These are phyloP conservation scores for Bertia moriformis DNA, from an alignment of 2,329 filamentous ascomycete genomes.

Conservation along the genomic window DNA sequence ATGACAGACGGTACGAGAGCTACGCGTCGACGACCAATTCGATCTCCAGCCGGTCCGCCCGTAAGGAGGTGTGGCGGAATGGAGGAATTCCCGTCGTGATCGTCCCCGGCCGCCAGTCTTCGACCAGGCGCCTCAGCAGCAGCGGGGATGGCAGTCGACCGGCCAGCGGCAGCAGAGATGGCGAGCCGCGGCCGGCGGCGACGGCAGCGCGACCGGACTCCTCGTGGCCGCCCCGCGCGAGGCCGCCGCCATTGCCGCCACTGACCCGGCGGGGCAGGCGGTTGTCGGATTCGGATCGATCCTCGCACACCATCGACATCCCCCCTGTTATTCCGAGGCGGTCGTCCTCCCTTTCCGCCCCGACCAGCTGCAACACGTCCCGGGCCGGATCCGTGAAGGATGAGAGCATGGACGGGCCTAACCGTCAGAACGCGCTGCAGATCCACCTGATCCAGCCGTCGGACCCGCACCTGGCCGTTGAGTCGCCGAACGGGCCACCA, in stretches of 20 bases:
- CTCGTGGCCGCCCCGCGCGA: slow-evolving; percentile 7
- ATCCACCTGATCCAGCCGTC: slow-evolving; percentile 13
- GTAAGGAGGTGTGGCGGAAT: slow-evolving; percentile 42
- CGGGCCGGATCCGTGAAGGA: slow-evolving; percentile 39
- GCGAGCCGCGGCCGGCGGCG: too few relatives aligned
- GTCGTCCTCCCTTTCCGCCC: slow-evolving; percentile 46
- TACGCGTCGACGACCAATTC: slow-evolving; percentile 35
- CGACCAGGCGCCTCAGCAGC: slow-evolving; percentile 38
- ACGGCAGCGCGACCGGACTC: slow-evolving; percentile 7
- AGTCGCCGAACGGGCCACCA: slow-evolving; percentile 9
- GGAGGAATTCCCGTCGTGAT: slow-evolving; percentile 49
- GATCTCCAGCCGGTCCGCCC: slow-evolving; percentile 34
- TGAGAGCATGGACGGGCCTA: slow-evolving; percentile 42
- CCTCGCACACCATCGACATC: slow-evolving; percentile 42
- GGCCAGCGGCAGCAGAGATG: not conserved
- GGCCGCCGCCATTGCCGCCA: not conserved
- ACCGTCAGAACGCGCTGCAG: slow-evolving; percentile 22
- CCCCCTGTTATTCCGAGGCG: slow-evolving; percentile 40
- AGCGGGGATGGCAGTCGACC: slow-evolving; percentile 26
- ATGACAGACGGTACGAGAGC: slow-evolving; percentile 25
- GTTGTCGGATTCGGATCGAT: slow-evolving; percentile 31
- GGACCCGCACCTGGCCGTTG: slow-evolving; percentile 4
- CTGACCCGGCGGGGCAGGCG: slow-evolving; percentile 20
- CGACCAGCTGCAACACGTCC: slow-evolving; percentile 42
- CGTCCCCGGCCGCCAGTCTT: slow-evolving; percentile 42